These are phyloP conservation scores for Lenzites betulinus DNA, from an alignment of 768 basidiomycete species.

Conservation along the genomic window DNA sequence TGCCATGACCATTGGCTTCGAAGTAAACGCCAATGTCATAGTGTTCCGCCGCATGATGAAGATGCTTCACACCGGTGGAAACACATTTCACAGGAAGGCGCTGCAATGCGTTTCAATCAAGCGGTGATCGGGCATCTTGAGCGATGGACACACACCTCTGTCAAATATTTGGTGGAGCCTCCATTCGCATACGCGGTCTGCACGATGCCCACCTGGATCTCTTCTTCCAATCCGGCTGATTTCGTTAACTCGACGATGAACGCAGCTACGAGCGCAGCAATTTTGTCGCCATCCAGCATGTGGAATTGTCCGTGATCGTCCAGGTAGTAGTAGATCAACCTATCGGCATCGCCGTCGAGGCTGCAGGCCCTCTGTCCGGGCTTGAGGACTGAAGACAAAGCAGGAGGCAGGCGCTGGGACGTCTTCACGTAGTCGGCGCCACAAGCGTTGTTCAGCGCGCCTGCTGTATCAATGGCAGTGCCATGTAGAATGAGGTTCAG, in stretches of 20 bases:
- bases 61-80: constrained; percentile 94
- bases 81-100: constrained; percentile 94
- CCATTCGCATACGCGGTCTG: constrained; percentile 99
- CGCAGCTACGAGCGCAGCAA: constrained; percentile 88
- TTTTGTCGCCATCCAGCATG: constrained; percentile 98
- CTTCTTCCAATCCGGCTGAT: constrained; percentile 74
- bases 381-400: constrained; percentile 59
- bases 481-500: constrained; percentile 73
- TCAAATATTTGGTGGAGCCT: constrained; percentile 90
- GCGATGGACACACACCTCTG: constrained; percentile 53
- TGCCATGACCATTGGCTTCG: constrained; percentile 98
- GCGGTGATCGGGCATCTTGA: not conserved
- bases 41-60: constrained; percentile 95
- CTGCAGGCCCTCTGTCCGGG: constrained; percentile 86
- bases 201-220: constrained; percentile 88
- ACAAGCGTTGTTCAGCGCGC: constrained; percentile 82
- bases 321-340: constrained; percentile 93
- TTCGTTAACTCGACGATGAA: constrained; percentile 92
- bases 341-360: constrained; percentile 96
- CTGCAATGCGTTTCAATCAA: constrained; percentile 40
- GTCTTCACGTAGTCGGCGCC: constrained; percentile 99
- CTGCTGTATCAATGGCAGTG: constrained; percentile 59
- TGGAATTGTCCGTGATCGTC: constrained; percentile 78
- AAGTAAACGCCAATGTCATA: constrained; percentile 98
- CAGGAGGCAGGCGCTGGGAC: constrained; percentile 81